phyloP scores from a whole-genome alignment of 768 basidiomycete species.

The Daedalea quercina region DNA sequence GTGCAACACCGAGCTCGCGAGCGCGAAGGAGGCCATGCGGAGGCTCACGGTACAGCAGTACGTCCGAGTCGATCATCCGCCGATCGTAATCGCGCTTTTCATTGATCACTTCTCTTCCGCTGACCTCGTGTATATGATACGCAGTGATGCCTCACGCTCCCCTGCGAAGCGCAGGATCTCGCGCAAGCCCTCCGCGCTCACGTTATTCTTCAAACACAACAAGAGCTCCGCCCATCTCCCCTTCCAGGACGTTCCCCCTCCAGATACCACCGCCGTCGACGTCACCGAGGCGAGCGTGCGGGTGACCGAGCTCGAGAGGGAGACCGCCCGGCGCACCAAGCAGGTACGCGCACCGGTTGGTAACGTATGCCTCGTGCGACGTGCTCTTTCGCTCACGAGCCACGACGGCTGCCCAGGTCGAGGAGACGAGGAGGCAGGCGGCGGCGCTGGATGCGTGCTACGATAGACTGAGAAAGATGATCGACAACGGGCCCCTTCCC shows the following conservation, averaged over 20 bases:
- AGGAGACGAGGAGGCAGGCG: constrained; percentile 2
- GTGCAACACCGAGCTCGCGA: constrained; percentile 8
- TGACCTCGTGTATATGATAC: background rate
- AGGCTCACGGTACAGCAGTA: background rate
- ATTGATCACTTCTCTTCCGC: background rate
- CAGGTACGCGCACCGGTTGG: constrained; percentile 5
- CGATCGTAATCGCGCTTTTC: background rate
- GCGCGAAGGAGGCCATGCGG: constrained; percentile 4
- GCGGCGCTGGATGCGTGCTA: constrained; percentile 12
- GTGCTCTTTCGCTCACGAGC: background rate
- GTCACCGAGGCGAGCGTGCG: background rate
- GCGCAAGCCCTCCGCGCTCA: background rate
- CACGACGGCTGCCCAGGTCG: constrained; percentile 2
- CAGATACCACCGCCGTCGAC: background rate
- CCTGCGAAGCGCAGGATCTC: constrained; percentile 6
- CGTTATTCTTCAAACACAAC: background rate
- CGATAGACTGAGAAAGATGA: constrained; percentile 8
- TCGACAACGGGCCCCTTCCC: constrained; percentile 11
- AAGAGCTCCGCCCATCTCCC: constrained; percentile 1
- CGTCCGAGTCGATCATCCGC: background rate
- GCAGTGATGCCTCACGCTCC: background rate
- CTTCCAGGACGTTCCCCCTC: background rate
- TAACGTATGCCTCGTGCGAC: background rate
- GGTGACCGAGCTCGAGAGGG: constrained; percentile 8
- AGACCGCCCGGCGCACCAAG: background rate